Evolutionary conservation across 371 early-diverging fungal species (phyloP).

Genomic region (Rhizopus delemar): DNA sequence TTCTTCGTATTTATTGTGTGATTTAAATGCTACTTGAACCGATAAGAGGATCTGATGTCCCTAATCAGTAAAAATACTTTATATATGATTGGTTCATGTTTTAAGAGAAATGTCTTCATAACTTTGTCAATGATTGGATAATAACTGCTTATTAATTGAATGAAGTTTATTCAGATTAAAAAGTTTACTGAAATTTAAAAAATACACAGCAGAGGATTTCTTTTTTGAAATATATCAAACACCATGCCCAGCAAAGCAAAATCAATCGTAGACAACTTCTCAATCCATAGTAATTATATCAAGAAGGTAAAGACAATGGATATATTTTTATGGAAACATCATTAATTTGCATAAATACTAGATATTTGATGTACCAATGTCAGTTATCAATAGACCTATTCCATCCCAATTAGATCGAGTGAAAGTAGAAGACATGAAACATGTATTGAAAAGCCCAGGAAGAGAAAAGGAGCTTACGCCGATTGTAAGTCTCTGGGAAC

Average conservation of each 20-base stretch:
- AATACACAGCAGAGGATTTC: too few relatives aligned
- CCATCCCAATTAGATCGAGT: constrained; percentile 43
- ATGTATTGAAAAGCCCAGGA: constrained; percentile 26
- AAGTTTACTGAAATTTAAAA: too few relatives aligned
- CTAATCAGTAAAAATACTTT: too few relatives aligned
- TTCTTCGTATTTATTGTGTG: too few relatives aligned
- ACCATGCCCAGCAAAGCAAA: constrained; percentile 5
- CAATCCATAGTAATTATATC: constrained; percentile 44
- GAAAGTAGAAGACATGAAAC: constrained; percentile 47
- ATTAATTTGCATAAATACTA: background rate
- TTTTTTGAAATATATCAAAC: background rate
- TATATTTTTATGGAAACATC: background rate
- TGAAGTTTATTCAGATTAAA: too few relatives aligned
- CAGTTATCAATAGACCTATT: constrained; percentile 47
- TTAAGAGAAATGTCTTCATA: too few relatives aligned
- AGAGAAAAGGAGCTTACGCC: constrained; percentile 45
- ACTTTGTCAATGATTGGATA: too few relatives aligned
- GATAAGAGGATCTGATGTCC: too few relatives aligned
- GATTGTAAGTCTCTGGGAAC: constrained; percentile 28
- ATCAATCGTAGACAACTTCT: constrained; percentile 36
- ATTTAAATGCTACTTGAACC: too few relatives aligned
- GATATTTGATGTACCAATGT: constrained; percentile 49
- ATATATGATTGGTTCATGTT: too few relatives aligned
- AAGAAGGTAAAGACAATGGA: constrained; percentile 23
- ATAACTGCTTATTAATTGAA: too few relatives aligned